Conservation (phyloP, 2,329 filamentous ascomycete genomes). For the Neopestalotiopsis sp. region DNA sequence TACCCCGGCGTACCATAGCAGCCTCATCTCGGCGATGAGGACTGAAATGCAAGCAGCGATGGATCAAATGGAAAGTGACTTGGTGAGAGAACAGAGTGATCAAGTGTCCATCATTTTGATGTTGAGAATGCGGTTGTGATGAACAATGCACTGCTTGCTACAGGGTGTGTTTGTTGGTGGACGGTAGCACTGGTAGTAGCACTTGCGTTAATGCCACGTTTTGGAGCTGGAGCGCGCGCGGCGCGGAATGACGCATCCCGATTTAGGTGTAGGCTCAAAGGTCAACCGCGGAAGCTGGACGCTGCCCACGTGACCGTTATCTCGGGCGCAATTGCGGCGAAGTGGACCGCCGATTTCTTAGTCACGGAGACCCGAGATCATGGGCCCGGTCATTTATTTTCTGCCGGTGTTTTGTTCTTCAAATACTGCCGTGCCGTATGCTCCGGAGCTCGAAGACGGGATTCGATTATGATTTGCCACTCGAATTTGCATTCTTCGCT, state of each 20-base stretch:
- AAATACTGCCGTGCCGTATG: not conserved
- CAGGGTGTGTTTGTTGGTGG: conserved; percentile 18
- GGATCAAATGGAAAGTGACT: not conserved
- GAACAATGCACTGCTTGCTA: conserved; percentile 23
- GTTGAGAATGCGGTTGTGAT: conserved; percentile 15
- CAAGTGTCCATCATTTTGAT: conserved; percentile 44
- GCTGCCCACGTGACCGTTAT: conserved; percentile 13
- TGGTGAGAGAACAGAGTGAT: conserved; percentile 24
- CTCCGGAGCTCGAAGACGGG: not conserved
- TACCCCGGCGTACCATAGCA: conserved; percentile 67
- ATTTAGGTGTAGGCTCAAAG: not conserved
- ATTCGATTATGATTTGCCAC: not conserved
- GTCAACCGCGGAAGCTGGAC: not conserved
- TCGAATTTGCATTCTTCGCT: not conserved
- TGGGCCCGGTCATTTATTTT: not conserved
- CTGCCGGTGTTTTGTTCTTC: not conserved
- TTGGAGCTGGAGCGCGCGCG: conserved; percentile 17
- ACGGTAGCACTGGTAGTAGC: not conserved
- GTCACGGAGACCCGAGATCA: conserved; percentile 8
- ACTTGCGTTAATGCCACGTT: conserved; percentile 29
- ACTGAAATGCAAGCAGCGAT: not conserved
- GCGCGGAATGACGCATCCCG: conserved; percentile 2
- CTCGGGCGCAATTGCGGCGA: conserved; percentile 3
- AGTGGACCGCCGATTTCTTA: conserved; percentile 8
- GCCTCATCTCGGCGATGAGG: conserved; percentile 54